Percentiles rank a stretch among this genome's conserved stretches.
These are phyloP conservation scores for Colletotrichum sp. DNA, from an alignment of 2,329 filamentous ascomycete genomes.

Conservation along the genomic window DNA sequence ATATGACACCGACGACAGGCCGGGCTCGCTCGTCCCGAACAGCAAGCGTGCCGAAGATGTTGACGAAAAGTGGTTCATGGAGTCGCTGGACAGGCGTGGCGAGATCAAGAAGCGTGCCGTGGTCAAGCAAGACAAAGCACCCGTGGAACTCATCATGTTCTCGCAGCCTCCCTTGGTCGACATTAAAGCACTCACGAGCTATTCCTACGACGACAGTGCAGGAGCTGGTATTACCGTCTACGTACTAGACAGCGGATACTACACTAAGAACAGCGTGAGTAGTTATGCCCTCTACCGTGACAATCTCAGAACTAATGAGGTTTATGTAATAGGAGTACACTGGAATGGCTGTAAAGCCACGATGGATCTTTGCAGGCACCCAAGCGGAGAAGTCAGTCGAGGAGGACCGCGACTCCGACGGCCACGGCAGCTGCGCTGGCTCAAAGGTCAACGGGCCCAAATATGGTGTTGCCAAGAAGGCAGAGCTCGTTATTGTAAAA, in stretches of 20 bases:
- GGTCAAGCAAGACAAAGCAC: background rate
- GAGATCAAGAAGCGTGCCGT: background rate
- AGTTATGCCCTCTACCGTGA: fast-evolving
- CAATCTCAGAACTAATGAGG: background rate
- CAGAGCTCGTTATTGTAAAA: background rate
- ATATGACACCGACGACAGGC: background rate
- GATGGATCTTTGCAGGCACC: background rate
- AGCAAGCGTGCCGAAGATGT: background rate
- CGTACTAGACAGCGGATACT: background rate
- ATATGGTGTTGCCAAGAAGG: background rate
- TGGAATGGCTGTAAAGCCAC: background rate
- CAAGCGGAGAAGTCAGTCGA: background rate
- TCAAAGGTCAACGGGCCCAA: background rate
- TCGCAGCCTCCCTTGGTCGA: background rate
- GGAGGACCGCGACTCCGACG: background rate
- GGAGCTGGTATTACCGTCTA: background rate
- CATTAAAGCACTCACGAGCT: background rate
- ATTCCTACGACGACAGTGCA: background rate
- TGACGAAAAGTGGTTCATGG: background rate
- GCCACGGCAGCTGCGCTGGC: background rate
- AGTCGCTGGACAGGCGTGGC: background rate
- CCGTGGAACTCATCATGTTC: background rate
- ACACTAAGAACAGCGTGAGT: background rate
- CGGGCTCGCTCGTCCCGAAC: background rate
- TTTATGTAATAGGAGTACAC: background rate